These are phyloP conservation scores for Solanum lycopersicoides DNA, from an alignment of 257 asterid species.

Conservation along the genomic window DNA sequence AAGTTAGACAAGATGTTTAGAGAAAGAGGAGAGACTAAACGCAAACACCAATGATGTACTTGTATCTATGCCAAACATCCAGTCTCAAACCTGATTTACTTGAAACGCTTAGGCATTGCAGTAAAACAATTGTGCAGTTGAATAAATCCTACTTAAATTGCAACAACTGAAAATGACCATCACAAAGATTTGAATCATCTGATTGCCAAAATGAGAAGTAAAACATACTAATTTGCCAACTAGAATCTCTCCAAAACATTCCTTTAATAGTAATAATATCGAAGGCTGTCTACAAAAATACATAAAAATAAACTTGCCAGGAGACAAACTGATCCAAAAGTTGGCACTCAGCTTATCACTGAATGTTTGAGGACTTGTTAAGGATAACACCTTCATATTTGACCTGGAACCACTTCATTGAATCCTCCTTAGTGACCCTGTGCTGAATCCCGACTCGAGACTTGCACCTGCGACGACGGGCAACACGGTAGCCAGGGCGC, in stretches of 20 bases:
- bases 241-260: slow-evolving; percentile 1
- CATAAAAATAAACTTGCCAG: not conserved
- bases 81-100: not conserved
- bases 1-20: slow-evolving; percentile 53
- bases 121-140: not conserved
- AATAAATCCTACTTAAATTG: not conserved
- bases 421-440: slow-evolving; percentile 64
- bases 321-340: not conserved
- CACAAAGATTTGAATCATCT: not conserved
- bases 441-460: slow-evolving; percentile 74
- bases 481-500: slow-evolving; percentile 72
- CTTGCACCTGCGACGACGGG: slow-evolving; percentile 75
- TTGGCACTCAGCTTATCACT: not conserved
- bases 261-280: not conserved
- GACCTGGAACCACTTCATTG: slow-evolving; percentile 78
- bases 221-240: not conserved
- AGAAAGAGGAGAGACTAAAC: slow-evolving; percentile 17
- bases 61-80: not conserved
- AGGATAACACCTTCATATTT: slow-evolving; percentile 76
- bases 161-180: not conserved
- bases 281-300: slow-evolving; percentile 2
- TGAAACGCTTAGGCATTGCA: not conserved
- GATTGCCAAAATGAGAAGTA: not conserved
- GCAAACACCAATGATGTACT: slow-evolving; percentile 14
- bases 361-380: slow-evolving; percentile 54